Conservation (phyloP, 2,329 filamentous ascomycete species). For the Rhynchosporium agropyri region DNA sequence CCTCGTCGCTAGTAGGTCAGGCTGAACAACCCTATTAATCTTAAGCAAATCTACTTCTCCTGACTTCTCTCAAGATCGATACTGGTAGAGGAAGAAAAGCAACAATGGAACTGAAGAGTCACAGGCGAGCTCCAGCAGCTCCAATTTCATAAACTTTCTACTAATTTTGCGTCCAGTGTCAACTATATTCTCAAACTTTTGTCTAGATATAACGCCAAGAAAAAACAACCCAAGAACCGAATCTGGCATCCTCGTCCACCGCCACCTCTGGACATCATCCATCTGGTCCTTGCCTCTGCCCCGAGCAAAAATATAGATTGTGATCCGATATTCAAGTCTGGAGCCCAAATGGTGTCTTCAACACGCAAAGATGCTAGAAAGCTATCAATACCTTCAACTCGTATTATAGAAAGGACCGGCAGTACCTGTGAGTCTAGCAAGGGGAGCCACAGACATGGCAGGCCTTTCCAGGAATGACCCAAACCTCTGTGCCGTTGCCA, state of each 20-base stretch:
- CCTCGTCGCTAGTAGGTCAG: no score
- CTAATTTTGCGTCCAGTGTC: not conserved
- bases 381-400: constrained; percentile 18
- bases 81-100: not conserved
- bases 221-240: not conserved
- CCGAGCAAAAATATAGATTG: no score
- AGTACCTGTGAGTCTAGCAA: constrained; percentile 31
- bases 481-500: constrained; percentile 53
- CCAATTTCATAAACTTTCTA: not conserved
- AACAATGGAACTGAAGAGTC: not conserved
- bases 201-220: not conserved
- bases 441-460: constrained; percentile 55
- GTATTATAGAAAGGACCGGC: not conserved
- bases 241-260: not conserved
- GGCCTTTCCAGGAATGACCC: constrained; percentile 57
- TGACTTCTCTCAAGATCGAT: not conserved
- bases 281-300: not conserved
- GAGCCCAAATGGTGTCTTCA: not conserved
- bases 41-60: not conserved
- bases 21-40: no score
- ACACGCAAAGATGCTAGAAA: not conserved
- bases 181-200: constrained; percentile 19
- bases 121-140: no score
- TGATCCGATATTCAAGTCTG: not conserved
- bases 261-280: not conserved